Percentiles rank a stretch among this genome's conserved stretches.
phyloP scores from a whole-genome alignment of 345 rosid species.

The Adansonia digitata region DNA sequence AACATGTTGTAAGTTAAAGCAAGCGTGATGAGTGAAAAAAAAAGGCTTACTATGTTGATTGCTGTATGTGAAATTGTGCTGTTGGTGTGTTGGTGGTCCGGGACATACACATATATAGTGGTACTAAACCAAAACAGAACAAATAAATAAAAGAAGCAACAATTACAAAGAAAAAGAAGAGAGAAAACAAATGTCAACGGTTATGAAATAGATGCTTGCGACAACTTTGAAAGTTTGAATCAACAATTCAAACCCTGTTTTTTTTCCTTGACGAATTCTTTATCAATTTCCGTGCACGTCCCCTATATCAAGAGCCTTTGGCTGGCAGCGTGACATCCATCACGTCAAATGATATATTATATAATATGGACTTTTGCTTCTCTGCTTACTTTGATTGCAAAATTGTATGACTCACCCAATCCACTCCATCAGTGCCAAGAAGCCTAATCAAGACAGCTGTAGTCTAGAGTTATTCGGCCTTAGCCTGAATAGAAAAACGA shows the following conservation, averaged over 20 bases:
- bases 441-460: too few species aligned
- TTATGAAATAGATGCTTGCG: constrained; percentile 28
- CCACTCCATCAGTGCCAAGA: not conserved
- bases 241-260: constrained; percentile 14
- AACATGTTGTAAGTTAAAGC: constrained; percentile 19
- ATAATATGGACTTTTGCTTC: not conserved
- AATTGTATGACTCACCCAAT: constrained; percentile 27
- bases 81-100: constrained; percentile 56
- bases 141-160: too few species aligned
- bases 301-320: constrained; percentile 12
- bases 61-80: constrained; percentile 40
- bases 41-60: constrained; percentile 38
- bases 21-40: constrained; percentile 34
- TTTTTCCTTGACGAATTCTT: constrained; percentile 29
- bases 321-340: constrained; percentile 14
- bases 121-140: constrained; percentile 25
- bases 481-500: too few species aligned
- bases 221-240: constrained; percentile 31
- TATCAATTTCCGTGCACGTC: constrained; percentile 48
- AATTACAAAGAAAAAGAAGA: too few species aligned
- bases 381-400: constrained; percentile 2
- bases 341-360: not conserved
- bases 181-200: constrained; percentile 50
- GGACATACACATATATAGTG: constrained; percentile 4
- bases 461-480: too few species aligned